Evolutionary conservation across 495 filamentous ascomycete genomes (phyloP), one percentile per base, ranked within the genome.

Genomic region (Lindgomyces ingoldianus): DNA sequence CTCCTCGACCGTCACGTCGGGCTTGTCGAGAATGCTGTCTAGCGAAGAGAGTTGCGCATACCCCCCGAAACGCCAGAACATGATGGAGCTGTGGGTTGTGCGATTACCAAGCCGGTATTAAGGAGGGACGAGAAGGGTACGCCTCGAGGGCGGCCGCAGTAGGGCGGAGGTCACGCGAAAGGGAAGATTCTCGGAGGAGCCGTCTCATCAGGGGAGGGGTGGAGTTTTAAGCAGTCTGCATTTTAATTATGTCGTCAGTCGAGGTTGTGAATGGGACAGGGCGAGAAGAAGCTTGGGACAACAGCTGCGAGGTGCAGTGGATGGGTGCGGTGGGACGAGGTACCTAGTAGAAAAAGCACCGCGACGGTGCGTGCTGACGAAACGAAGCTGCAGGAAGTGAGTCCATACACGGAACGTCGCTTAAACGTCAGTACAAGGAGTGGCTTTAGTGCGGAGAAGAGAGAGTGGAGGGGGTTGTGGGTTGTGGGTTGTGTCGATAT

Each of bases 11-110:
- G 89, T 90, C 72, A 96, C 90, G 77, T 96, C 89, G 65, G 90
- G 86, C 77, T 96, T 96, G 66, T 98, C 94, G 70, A 99, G 91
- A 69, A 98, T 89, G 69, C 86, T 91, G 77, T 98, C 95, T 76
- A 98, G 89, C 69, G 91, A 89, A 71, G 93, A 96, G 79, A 96
- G 87, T 81, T 90, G 96, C 77, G 93, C 90, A 83, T 98, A 98
- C 75, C 92, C 92, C 80, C 95, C 93, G 80, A 97, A 97, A 76
- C 92, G 87, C 93, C 93, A 97, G 77, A 97, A 97, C 93, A 97
- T 97, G 78, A 76, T 91, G 88, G 30, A 19, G 36, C 27, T 22
- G 49, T 6, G 56, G 25, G 60, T 36, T n/a, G 29, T 39, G 64
- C 50, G 47, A 29, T 36, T 46, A 22, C 46, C 12, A 45, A 33